Conservation (phyloP, 1,284 basidiomycete species). For the Boletus semigastroideus region DNA sequence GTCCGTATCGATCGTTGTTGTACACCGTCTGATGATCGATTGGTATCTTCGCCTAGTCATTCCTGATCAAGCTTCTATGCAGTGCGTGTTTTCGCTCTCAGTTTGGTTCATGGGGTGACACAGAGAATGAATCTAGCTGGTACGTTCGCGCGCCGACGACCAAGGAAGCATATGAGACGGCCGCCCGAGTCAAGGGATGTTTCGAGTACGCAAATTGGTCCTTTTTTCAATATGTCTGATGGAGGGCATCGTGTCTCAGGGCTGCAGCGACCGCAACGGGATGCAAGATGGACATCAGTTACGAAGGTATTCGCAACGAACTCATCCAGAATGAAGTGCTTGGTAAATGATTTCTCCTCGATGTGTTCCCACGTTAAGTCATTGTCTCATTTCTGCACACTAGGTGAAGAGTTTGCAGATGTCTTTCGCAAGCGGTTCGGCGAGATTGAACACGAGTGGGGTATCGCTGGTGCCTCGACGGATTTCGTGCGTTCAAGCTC, state of each 20-base stretch:
- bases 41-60: constrained; percentile 52
- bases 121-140: constrained; percentile 40
- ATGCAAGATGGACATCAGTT: constrained; percentile 55
- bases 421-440: constrained; percentile 54
- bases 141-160: constrained; percentile 71
- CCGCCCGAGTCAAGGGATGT: constrained; percentile 61
- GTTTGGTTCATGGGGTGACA: neutral
- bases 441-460: constrained; percentile 49
- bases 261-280: constrained; percentile 51
- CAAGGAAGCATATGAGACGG: constrained; percentile 54
- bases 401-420: constrained; percentile 58
- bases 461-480: constrained; percentile 61
- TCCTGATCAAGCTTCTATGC: constrained; percentile 71
- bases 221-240: neutral
- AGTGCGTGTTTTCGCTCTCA: constrained; percentile 34
- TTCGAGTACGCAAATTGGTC: constrained; percentile 57
- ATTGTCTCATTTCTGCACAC: neutral
- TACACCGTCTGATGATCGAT: neutral
- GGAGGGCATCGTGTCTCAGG: constrained; percentile 3
- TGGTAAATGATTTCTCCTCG: constrained; percentile 35
- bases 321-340: constrained; percentile 62
- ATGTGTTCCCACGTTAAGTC: neutral
- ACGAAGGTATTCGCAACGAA: constrained; percentile 48
- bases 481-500: constrained; percentile 46
- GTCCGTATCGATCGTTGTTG: constrained; percentile 31